Evolutionary conservation across 768 basidiomycete species (phyloP), one percentile per base, ranked within the genome.

Genomic region (Pulveroboletus sp.): DNA sequence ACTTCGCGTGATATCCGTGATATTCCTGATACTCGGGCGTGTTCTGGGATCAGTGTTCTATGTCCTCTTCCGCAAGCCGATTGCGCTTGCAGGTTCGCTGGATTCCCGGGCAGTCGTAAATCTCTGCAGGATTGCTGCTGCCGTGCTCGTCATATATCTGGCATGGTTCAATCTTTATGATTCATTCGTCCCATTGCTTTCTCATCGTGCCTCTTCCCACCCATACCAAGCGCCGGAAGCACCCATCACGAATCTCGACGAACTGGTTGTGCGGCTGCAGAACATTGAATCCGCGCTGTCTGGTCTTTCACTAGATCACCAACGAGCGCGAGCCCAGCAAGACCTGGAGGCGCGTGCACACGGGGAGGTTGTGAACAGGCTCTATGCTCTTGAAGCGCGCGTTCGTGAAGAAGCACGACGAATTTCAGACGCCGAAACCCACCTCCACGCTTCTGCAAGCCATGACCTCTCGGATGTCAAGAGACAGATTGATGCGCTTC

Each of bases 161-260:
- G 73, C 72, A 17, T 79, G 75, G 72, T 75, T 70, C 58, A 59
- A 70, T 14, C 64, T 81, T 17, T 70, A 67, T 41, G 67, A 74
- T 38, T 70, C 67, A 25, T 23, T 69, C 49, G 51, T 60, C 58
- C 55, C 58, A 33, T 34, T 68, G 8, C 44, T 77, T 54, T 63
- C 76, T 50, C 58, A 60, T 61, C 59, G 68, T 54, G 24, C 64
- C 43, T 46, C 64, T 24, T 46, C 59, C 5, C 64, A 56, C 3
- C 62, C 70, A 7, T 90, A 82, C 59, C 65, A 69, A 2, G 69
- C 81, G 1, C 83, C 87, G 0, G 76, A 78, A 10, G 63, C 71
- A 9, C 86, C 87, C 2, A 79, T 81, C 1, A 73, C 76, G n/a
- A 78, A 88, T 62, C 69, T 90, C 17, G 75, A 77, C 5, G 88